These are phyloP conservation scores for Yarrowia divulgata DNA, from an alignment of 805 yeast genomes.

Conservation along the genomic window DNA sequence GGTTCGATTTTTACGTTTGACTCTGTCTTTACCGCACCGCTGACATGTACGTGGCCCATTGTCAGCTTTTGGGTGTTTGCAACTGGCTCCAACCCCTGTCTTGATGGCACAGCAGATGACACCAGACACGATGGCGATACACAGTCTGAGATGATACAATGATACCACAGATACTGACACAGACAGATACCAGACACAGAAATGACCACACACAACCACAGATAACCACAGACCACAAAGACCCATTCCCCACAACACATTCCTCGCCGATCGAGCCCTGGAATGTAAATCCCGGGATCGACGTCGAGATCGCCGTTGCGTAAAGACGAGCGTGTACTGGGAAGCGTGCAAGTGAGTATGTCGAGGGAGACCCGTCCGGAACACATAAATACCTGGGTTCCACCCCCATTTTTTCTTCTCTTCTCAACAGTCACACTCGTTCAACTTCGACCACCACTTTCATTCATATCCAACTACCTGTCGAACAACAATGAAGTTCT, in stretches of 20 bases:
- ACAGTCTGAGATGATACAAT: no score
- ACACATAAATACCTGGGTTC: constrained; percentile 11
- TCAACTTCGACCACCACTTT: constrained; percentile 32
- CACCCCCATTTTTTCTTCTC: neutral
- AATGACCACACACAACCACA: no score
- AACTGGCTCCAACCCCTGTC: no score
- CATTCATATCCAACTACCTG: constrained; percentile 26
- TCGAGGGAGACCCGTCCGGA: neutral
- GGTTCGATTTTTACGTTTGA: no score
- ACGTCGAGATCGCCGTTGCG: constrained; percentile 33
- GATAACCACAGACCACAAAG: neutral
- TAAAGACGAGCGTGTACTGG: constrained; percentile 9
- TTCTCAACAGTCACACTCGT: constrained; percentile 29
- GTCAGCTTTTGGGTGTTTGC: no score
- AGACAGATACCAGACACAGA: no score
- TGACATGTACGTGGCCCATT: no score
- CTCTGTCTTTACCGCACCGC: no score
- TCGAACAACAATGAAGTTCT: constrained; percentile 36
- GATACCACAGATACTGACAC: no score
- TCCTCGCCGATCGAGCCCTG: constrained; percentile 19
- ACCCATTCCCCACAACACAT: neutral
- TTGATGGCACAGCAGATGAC: no score
- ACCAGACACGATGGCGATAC: no score
- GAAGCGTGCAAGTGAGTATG: neutral
- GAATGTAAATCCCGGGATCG: constrained; percentile 33